phyloP scores from a whole-genome alignment of 495 filamentous ascomycete species.

The Aspergillus bridgeri region DNA sequence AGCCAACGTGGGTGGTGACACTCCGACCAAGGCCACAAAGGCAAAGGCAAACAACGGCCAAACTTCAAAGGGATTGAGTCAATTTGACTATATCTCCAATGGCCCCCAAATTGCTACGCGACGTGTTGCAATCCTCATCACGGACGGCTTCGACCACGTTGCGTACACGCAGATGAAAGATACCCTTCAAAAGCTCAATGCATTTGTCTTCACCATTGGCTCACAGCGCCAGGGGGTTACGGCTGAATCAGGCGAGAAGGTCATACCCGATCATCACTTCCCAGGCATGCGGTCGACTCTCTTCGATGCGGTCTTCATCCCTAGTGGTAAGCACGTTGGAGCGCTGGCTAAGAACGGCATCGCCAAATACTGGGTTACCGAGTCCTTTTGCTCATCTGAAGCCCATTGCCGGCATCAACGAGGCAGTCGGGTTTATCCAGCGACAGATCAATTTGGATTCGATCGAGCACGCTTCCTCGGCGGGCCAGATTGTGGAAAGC shows the following conservation, averaged over 20 bases:
- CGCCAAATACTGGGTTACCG: constrained; percentile 78
- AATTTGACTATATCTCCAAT: constrained; percentile 60
- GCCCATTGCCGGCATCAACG: constrained; percentile 69
- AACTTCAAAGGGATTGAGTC: constrained; percentile 61
- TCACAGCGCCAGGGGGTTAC: constrained; percentile 51
- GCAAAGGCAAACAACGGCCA: constrained; percentile 61
- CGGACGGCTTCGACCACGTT: constrained; percentile 72
- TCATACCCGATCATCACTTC: constrained; percentile 75
- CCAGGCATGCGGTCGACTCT: constrained; percentile 80
- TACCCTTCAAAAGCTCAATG: constrained; percentile 56
- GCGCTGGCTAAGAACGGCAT: constrained; percentile 68
- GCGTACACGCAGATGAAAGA: constrained; percentile 62
- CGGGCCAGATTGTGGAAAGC: constrained; percentile 52
- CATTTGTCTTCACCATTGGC: constrained; percentile 72
- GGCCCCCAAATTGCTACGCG: constrained; percentile 67
- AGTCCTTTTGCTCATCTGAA: constrained; percentile 81
- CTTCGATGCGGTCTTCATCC: constrained; percentile 81
- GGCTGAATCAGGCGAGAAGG: constrained; percentile 47
- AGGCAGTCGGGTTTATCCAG: constrained; percentile 63
- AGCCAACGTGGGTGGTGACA: constrained; percentile 64
- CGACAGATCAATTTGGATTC: constrained; percentile 48
- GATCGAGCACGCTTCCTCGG: constrained; percentile 52
- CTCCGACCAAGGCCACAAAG: constrained; percentile 46
- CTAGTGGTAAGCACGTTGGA: constrained; percentile 63
- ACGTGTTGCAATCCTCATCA: constrained; percentile 73